These are phyloP conservation scores for Lanmaoa rubissima DNA, from an alignment of 768 basidiomycete genomes.

Conservation along the genomic window DNA sequence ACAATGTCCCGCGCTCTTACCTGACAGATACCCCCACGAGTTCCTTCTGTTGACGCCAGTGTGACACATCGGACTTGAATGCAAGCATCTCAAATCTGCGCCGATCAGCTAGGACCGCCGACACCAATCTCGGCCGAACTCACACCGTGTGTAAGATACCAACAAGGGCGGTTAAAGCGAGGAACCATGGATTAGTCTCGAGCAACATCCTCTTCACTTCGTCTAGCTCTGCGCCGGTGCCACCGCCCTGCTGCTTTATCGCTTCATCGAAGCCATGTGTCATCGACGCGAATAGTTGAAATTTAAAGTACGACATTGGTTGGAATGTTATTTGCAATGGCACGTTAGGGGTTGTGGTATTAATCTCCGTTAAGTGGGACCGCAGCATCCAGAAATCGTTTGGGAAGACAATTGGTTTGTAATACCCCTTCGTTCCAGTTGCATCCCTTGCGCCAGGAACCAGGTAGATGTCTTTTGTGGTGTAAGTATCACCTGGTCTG, in stretches of 20 bases:
- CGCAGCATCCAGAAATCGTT: constrained; percentile 95
- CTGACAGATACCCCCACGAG: constrained; percentile 93
- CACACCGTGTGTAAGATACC: constrained; percentile 85
- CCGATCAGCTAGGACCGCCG: constrained; percentile 10
- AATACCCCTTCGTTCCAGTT: constrained; percentile 63
- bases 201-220: constrained; percentile 94
- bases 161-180: constrained; percentile 80
- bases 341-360: constrained; percentile 71
- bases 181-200: constrained; percentile 86
- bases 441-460: constrained; percentile 59
- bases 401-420: constrained; percentile 87
- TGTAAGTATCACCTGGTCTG: constrained; percentile 6
- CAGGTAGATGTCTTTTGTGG: constrained; percentile 58
- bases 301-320: constrained; percentile 84
- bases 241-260: constrained; percentile 67
- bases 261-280: constrained; percentile 86
- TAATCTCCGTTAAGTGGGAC: constrained; percentile 81
- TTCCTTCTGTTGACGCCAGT: constrained; percentile 94
- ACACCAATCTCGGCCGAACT: constrained; percentile 31
- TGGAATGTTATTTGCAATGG: constrained; percentile 83
- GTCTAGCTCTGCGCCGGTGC: constrained; percentile 73
- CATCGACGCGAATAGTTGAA: constrained; percentile 83
- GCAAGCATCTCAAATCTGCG: constrained; percentile 91
- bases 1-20: constrained; percentile 38
- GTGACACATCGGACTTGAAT: constrained; percentile 91